Conservation (phyloP, 495 filamentous ascomycete genomes). For the Daldinia decipiens region DNA sequence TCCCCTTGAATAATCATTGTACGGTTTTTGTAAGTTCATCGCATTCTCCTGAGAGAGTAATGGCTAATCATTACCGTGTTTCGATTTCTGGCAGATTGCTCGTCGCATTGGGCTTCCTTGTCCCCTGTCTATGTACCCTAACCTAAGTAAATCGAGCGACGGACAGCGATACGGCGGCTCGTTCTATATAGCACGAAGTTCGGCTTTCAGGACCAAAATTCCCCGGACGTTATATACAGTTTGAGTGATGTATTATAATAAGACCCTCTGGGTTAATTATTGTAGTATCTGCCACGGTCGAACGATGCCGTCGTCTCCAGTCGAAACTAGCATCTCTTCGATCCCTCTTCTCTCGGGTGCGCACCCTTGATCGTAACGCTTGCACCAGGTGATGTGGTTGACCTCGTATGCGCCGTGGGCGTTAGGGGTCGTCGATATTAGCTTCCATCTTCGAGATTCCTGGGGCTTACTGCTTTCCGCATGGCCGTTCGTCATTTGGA, state of each 20-base stretch:
- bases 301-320: constrained; percentile 82
- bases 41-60: constrained; percentile 13
- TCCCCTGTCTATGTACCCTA: constrained; percentile 15
- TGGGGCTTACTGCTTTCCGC: constrained; percentile 31
- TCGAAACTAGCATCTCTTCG: constrained; percentile 81
- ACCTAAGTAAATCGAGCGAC: constrained; percentile 10
- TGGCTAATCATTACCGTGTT: constrained; percentile 1
- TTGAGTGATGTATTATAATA: constrained; percentile 1
- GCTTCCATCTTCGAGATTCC: constrained; percentile 68
- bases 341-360: constrained; percentile 56
- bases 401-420: constrained; percentile 93
- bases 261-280: constrained; percentile 4
- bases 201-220: not conserved
- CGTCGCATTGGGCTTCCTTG: constrained; percentile 18
- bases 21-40: not conserved
- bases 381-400: constrained; percentile 87
- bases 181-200: not conserved
- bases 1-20: constrained; percentile 31
- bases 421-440: constrained; percentile 70
- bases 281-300: constrained; percentile 69
- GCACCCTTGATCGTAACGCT: constrained; percentile 62
- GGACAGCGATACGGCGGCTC: not conserved
- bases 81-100: constrained; percentile 8
- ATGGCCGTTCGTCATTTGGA: constrained; percentile 55
- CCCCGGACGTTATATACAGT: constrained; percentile 25